These are phyloP conservation scores for Amniculicola lignicola DNA, from an alignment of 495 filamentous ascomycete genomes.

Conservation along the genomic window DNA sequence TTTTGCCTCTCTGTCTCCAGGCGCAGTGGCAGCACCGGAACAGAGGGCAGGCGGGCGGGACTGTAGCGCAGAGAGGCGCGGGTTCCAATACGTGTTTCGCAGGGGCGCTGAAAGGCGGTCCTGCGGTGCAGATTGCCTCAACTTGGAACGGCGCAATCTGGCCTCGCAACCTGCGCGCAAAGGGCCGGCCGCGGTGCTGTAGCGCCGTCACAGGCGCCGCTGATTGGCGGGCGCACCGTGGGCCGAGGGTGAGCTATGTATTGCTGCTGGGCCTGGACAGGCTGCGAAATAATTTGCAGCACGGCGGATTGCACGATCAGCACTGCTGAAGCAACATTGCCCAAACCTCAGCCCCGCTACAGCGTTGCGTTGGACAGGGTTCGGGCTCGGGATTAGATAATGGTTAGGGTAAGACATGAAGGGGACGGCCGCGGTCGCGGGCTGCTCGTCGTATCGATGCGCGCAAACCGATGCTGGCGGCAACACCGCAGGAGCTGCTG, in stretches of 20 bases:
- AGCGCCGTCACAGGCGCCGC: slow-evolving; percentile 10
- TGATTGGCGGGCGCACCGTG: slow-evolving; percentile 19
- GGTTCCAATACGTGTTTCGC: slow-evolving; percentile 34
- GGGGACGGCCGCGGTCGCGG: slow-evolving; percentile 18
- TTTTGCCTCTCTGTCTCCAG: neutral
- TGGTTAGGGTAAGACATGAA: slow-evolving; percentile 33
- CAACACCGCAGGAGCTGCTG: slow-evolving; percentile 6
- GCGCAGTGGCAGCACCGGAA: slow-evolving; percentile 10
- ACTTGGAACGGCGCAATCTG: slow-evolving; percentile 33
- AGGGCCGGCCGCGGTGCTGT: slow-evolving; percentile 4
- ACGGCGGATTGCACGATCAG: slow-evolving; percentile 23
- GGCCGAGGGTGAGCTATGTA: slow-evolving; percentile 14
- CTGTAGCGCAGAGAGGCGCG: slow-evolving; percentile 1
- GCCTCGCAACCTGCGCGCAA: slow-evolving; percentile 9
- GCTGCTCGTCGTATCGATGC: slow-evolving; percentile 25
- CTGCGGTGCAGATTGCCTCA: slow-evolving; percentile 37
- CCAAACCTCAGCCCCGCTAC: slow-evolving; percentile 23
- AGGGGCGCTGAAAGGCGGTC: slow-evolving; percentile 29
- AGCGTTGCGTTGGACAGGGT: slow-evolving; percentile 31
- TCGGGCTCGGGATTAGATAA: slow-evolving; percentile 28
- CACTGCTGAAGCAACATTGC: slow-evolving; percentile 12
- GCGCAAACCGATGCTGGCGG: slow-evolving; percentile 17
- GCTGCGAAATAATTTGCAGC: slow-evolving; percentile 33
- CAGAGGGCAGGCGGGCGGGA: neutral
- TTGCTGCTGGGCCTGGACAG: slow-evolving; percentile 17